Percentiles rank a stretch among this genome's conserved stretches.
phyloP scores from a whole-genome alignment of 805 yeast species.

The Blastobotrys terrestris region DNA sequence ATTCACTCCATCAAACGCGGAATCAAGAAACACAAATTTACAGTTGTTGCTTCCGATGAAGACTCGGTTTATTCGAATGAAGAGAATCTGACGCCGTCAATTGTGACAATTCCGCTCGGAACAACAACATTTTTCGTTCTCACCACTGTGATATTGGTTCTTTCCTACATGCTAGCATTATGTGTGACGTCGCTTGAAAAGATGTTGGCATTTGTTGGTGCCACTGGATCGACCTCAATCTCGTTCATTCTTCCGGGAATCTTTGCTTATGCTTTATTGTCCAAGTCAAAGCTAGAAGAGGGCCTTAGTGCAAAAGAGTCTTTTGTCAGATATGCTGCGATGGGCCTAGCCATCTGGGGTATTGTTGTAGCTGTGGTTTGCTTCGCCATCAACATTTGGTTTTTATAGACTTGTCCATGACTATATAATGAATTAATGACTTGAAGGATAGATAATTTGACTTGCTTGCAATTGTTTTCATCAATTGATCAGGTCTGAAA shows the following conservation, averaged over 20 bases:
- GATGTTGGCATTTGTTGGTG: conserved; percentile 82
- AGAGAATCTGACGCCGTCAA: conserved; percentile 3
- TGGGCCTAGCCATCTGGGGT: conserved; percentile 63
- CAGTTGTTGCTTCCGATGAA: conserved; percentile 3
- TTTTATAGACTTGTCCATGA: too few relatives aligned
- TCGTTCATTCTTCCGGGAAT: conserved; percentile 87
- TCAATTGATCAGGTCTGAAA: too few relatives aligned
- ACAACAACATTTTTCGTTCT: conserved; percentile 32
- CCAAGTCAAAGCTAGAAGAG: conserved; percentile 24
- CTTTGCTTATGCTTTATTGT: conserved; percentile 70
- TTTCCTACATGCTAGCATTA: conserved; percentile 60
- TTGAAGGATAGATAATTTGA: too few relatives aligned
- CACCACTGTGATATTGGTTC: conserved; percentile 40
- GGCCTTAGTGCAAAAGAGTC: conserved; percentile 7
- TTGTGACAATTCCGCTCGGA: conserved; percentile 13
- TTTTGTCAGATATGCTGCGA: conserved; percentile 39
- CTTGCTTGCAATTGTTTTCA: too few relatives aligned
- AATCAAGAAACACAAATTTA: conserved; percentile 9
- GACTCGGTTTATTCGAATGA: not conserved
- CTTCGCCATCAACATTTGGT: conserved; percentile 32
- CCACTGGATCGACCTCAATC: conserved; percentile 88
- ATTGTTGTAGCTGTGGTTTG: conserved; percentile 64
- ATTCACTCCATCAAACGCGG: conserved; percentile 38
- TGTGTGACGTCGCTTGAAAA: conserved; percentile 68
- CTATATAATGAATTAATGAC: too few relatives aligned